phyloP scores from a whole-genome alignment of 176 grass and related monocot genomes.

The Paspalum vaginatum region DNA sequence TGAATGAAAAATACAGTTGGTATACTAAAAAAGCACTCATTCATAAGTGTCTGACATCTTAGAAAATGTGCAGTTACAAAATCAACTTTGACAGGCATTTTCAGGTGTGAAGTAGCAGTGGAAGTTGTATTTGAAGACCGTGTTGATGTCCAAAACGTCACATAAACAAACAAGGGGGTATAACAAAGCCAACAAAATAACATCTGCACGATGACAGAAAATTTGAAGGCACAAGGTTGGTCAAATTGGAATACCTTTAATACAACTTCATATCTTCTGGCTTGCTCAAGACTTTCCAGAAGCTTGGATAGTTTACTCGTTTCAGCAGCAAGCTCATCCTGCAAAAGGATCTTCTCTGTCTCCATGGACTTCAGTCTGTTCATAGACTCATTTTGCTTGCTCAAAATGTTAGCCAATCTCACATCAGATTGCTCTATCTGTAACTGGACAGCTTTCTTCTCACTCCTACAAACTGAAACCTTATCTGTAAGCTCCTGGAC shows the following conservation, averaged over 20 bases:
- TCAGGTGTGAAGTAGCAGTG: neutral
- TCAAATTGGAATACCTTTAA: slow-evolving; percentile 36
- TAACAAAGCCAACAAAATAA: neutral
- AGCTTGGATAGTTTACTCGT: slow-evolving; percentile 35
- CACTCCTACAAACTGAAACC: slow-evolving; percentile 20
- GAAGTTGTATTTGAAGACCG: slow-evolving; percentile 2
- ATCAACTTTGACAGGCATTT: neutral
- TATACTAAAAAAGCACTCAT: neutral
- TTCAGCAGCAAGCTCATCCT: slow-evolving; percentile 44
- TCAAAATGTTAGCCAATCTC: slow-evolving; percentile 34
- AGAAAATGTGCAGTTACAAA: neutral
- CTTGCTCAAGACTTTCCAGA: slow-evolving; percentile 36
- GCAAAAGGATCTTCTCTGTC: slow-evolving; percentile 41
- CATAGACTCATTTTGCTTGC: slow-evolving; percentile 19
- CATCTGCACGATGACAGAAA: slow-evolving; percentile 3
- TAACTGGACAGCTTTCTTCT: slow-evolving; percentile 36
- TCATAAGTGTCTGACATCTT: neutral
- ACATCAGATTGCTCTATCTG: slow-evolving; percentile 29
- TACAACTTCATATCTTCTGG: slow-evolving; percentile 9
- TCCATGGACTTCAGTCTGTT: slow-evolving; percentile 38
- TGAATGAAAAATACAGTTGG: neutral
- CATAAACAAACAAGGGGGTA: neutral
- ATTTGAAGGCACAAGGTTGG: neutral
- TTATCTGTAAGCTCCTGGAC: slow-evolving; percentile 36
- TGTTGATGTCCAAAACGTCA: neutral